Evolutionary conservation across 768 basidiomycete genomes (phyloP).

Genomic region (Leccinellum luteum): DNA sequence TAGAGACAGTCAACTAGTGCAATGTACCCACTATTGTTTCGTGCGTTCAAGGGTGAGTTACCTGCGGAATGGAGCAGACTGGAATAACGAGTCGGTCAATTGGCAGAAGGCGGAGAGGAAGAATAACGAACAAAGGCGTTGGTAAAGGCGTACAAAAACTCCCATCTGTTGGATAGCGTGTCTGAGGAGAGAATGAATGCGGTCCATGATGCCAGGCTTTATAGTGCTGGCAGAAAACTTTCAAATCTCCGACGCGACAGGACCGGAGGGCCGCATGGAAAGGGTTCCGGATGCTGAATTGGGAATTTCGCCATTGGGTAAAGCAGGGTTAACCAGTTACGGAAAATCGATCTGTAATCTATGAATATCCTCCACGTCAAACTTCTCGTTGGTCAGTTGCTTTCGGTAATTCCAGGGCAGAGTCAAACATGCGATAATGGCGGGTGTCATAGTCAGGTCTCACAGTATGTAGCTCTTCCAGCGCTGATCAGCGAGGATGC

Average conservation of each 20-base stretch:
- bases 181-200: slow-evolving; percentile 9
- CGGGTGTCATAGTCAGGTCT: neutral
- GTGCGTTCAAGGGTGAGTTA: slow-evolving; percentile 30
- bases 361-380: neutral
- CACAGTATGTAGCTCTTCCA: neutral
- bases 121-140: slow-evolving; percentile 25
- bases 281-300: neutral
- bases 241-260: slow-evolving; percentile 29
- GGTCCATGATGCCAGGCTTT: slow-evolving; percentile 11
- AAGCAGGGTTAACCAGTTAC: neutral
- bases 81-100: slow-evolving; percentile 9
- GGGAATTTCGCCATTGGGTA: slow-evolving; percentile 25
- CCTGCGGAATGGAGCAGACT: slow-evolving; percentile 28
- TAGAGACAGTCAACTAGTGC: neutral
- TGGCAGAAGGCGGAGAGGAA: neutral
- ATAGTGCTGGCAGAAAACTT: slow-evolving; percentile 14
- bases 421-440: neutral
- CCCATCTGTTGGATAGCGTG: slow-evolving; percentile 34
- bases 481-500: neutral
- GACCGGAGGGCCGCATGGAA: slow-evolving; percentile 16
- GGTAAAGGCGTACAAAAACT: slow-evolving; percentile 29
- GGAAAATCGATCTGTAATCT: slow-evolving; percentile 7
- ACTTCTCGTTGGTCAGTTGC: neutral
- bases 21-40: slow-evolving; percentile 14
- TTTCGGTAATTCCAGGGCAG: neutral